Evolutionary conservation across 2,329 filamentous ascomycete species (phyloP), one percentile per base, ranked within the genome.

Genomic region (Calonectria crousiana): DNA sequence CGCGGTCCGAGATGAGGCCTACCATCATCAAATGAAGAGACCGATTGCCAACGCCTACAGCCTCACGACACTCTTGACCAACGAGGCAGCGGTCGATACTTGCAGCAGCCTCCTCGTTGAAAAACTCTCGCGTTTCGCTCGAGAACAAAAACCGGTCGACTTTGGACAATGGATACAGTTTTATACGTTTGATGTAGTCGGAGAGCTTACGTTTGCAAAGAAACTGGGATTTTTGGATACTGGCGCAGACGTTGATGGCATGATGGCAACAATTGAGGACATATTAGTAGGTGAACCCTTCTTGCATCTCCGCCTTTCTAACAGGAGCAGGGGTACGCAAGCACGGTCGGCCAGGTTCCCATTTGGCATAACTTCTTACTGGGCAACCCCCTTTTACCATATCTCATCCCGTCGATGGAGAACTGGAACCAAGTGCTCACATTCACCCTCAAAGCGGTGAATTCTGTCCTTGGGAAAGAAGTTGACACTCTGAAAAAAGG

Each of bases 161-260:
- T 28, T 73, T 18, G 71, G 71, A 26, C 58, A 69, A 34, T 71
- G 62, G 69, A 56, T 71, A 26, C 72, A 72, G n/a, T 71, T 68
- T n/a, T 72, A 74, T 32, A 67, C 72, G 3, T 88, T 88, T 56
- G 87, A 90, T 74, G 87, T 89, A 2, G 88, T 91, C 34, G 87
- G 87, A 2, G 83, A 86, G 44, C 87, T 90, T 51, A 89, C 87
- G 0, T 82, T 80, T 71, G 84, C 78, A 30, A 78, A 77, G 11
- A 75, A 79, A 0, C 82, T 85, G 77, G 88, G 87, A 0, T 88
- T 89, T 70, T 79, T 90, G 0, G 87, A 89, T 53, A 67, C 73
- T 23, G 88, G 86, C 0, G 79, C 85, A 8, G 88, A 90, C 64
- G 84, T 87, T 10, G 82, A 84, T 23, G 84, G 83, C 0, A 81